Conservation (phyloP, 495 filamentous ascomycete genomes). For the Neurospora sp. region DNA sequence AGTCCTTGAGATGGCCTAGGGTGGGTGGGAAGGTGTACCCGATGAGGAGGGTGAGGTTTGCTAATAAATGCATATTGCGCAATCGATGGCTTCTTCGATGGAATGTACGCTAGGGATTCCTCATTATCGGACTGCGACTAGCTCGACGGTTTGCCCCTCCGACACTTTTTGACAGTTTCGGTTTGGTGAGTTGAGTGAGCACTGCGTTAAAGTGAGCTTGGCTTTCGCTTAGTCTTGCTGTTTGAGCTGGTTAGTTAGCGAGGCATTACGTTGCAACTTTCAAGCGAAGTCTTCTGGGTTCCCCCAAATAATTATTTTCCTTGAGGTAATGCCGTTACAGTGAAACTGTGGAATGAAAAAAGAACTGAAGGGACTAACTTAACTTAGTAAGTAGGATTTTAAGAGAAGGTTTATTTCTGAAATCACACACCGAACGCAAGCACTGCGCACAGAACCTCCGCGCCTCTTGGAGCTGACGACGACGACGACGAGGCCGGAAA, state of each 20-base stretch:
- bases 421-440: not conserved
- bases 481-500: not conserved
- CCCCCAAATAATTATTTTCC: not conserved
- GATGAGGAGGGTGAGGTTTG: not conserved
- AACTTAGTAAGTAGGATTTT: not conserved
- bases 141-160: not conserved
- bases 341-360: not conserved
- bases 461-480: not conserved
- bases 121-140: not conserved
- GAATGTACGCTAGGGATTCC: not conserved
- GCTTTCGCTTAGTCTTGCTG: not conserved
- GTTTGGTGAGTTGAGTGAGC: not conserved
- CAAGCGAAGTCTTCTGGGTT: not conserved
- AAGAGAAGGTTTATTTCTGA: not conserved
- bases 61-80: not conserved
- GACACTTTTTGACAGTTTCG: not conserved
- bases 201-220: not conserved
- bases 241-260: not conserved
- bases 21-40: not conserved
- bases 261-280: not conserved
- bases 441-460: not conserved
- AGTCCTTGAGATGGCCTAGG: not conserved
- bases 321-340: not conserved
- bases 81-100: not conserved
- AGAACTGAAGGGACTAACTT: not conserved